Conservation (phyloP, 805 yeast species). For the Wickerhamomyces mucosus region DNA sequence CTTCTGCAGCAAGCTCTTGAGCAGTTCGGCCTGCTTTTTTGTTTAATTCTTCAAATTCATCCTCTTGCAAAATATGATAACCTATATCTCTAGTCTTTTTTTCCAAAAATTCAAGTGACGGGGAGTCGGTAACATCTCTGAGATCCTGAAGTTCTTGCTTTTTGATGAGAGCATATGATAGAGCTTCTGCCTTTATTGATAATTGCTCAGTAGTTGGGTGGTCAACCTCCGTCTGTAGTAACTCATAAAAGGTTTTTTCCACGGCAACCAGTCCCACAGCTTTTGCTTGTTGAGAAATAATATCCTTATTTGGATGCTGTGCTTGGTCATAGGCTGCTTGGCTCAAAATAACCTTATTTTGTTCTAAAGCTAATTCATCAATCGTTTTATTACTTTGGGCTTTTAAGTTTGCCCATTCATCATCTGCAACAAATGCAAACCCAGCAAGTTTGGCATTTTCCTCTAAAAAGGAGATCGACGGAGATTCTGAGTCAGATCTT, state of each 20-base stretch:
- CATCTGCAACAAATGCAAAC: constrained; percentile 8
- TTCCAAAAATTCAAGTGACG: constrained; percentile 6
- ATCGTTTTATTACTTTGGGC: constrained; percentile 1
- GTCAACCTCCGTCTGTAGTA: not conserved
- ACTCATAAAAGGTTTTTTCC: not conserved
- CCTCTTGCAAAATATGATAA: constrained; percentile 9
- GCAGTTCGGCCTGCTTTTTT: constrained; percentile 14
- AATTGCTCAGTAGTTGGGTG: constrained; percentile 1
- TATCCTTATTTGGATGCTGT: constrained; percentile 10
- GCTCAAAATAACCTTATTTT: constrained; percentile 8
- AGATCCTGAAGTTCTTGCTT: constrained; percentile 3
- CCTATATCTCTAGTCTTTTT: constrained; percentile 8
- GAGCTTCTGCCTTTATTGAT: not conserved
- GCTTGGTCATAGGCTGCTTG: constrained; percentile 10
- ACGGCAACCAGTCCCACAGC: constrained; percentile 9
- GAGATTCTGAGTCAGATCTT: constrained; percentile 10
- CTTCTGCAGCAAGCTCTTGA: constrained; percentile 19
- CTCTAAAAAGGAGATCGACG: constrained; percentile 6
- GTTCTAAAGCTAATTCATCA: constrained; percentile 9
- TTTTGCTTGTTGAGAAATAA: constrained; percentile 7
- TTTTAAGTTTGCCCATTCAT: constrained; percentile 3
- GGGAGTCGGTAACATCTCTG: constrained; percentile 4
- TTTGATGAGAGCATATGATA: not conserved
- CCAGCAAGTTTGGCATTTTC: constrained; percentile 12
- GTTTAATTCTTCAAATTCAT: constrained; percentile 6